Base-by-base conservation (phyloP, 2,329 filamentous ascomycete genomes). In the Zelopaecilomyces penicillatus region DNA sequence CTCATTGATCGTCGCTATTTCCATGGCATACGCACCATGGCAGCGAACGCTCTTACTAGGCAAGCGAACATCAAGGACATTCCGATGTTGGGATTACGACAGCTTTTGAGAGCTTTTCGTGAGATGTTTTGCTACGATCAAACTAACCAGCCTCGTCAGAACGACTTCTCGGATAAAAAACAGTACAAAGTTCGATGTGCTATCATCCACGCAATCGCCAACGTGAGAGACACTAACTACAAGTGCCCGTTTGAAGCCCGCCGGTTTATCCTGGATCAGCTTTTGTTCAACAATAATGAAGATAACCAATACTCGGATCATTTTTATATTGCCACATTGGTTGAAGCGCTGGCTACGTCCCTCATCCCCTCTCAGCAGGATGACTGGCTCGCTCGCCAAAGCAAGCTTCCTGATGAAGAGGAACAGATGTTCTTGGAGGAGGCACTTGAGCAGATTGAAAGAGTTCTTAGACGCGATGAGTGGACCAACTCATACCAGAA, bases 211-310 rank as follows among this genome's bases (percentile, higher is more conserved):
- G 85, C 90, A 5, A 83, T 98, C 51, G 80, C 89, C 3, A 76
- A 79, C 50, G 80, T 97, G 39, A 81, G 88, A 41, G 84, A 91
- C 34, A 76, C 82, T 44, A 66, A 59, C 5, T 86, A 88, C 33
- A 84, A 80, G 55, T 90, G 89, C 43, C 90, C 91, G 0, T 73
- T 83, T 57, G 74, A 82, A 42, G 88, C 88, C 5, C 86, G 90
- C 46, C 77, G 79, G 34, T 95, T 96, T 62, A 78, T 98, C 39
- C 77, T 95, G 26, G 89, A 96, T 54, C 86, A 94, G 59, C 71
- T 98, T 31, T 83, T 86, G 40, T 91, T 89, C 68, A 98, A 98
- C 59, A 90, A 98, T 65, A 98, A 98, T 59, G 83, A 85, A 3
- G 84, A 86, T 48, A 98, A 98, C 55, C 67, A 83, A 41, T 94